Percentiles rank a stretch among this genome's conserved stretches.
Conservation (phyloP, 2,329 filamentous ascomycete genomes). For the Xylariaceae sp. region DNA sequence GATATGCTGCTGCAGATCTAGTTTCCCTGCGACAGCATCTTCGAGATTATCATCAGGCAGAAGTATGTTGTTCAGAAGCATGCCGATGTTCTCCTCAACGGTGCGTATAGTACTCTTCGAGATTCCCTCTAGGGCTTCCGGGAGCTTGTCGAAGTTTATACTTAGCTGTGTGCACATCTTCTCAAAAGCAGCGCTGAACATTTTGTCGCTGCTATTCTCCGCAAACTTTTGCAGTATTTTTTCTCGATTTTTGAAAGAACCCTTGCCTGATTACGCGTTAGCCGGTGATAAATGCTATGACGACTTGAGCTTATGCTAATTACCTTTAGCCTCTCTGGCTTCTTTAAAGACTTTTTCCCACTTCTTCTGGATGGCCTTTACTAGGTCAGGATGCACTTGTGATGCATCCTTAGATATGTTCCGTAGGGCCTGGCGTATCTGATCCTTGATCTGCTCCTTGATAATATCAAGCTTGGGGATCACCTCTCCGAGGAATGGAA, state of each 20-base stretch:
- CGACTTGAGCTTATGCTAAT: not conserved
- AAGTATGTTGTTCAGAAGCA: conserved; percentile 9
- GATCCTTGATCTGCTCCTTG: not conserved
- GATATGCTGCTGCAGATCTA: not conserved
- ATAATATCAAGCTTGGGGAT: not conserved
- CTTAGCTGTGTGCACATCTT: not conserved
- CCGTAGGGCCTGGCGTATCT: not conserved
- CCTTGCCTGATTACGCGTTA: not conserved
- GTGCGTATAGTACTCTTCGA: not conserved
- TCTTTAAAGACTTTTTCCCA: not conserved
- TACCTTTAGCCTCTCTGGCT: not conserved
- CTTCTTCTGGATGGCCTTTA: not conserved
- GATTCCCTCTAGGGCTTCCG: not conserved
- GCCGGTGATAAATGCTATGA: not conserved
- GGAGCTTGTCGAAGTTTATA: not conserved
- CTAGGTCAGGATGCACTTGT: not conserved
- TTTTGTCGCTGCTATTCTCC: not conserved
- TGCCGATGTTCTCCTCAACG: not conserved
- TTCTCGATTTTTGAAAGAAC: not conserved
- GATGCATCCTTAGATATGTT: not conserved
- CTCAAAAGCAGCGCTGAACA: not conserved
- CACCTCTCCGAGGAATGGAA: not conserved
- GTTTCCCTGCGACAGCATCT: not conserved
- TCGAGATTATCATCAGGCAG: conserved; percentile 1
- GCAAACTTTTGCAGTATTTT: not conserved